Base-by-base conservation (phyloP, 805 yeast genomes). In the Yarrowia sp. region DNA sequence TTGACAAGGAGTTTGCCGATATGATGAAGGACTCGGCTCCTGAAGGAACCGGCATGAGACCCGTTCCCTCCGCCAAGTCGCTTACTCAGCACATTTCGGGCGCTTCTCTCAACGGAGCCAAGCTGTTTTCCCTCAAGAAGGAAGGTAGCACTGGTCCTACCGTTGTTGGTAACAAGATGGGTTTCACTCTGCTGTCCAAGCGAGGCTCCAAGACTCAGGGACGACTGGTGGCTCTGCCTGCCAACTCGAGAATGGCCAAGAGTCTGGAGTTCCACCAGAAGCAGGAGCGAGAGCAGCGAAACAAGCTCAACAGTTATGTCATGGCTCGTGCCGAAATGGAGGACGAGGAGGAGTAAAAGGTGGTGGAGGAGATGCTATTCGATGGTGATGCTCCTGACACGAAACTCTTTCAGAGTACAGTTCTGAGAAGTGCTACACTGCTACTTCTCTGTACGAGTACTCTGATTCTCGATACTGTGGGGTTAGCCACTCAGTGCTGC, bases 161-260 rank as follows among this genome's bases (percentile, higher is more conserved):
- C 2, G 50, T 22, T 64, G 49, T 66, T 14, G 53, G 53, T 19
- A 72, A 74, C 42, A 76, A 74, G 68, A 77, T 83, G 38, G 75
- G 84, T 14, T 88, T 88, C 75, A 83, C 85, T 3, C 81, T 89
- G 68, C 75, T 89, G 67, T 84, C 89, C 9, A 86, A 82, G 72
- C 77, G 81, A 36, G 89, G 88, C 22, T 83, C 83, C 72, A 82
- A 79, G 70, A 77, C 81, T 2, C 76, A 78, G 48, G 78, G 85
- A 1, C 82, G 82, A 63, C 81, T 79, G 42, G 74, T 89, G 35
- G 76, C 75, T 5, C 76, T 90, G 43, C 92, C 92, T 0, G 77
- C 82, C 0, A 80, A 85, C 70, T 83, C 83, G 35, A 83, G 80
- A 68, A 83, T 89, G 74, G 89, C 86, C 0, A 81, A 83, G 42